Evolutionary conservation across 164 flowering plant genomes (phyloP).

Genomic region (Brasenia schreberi): DNA sequence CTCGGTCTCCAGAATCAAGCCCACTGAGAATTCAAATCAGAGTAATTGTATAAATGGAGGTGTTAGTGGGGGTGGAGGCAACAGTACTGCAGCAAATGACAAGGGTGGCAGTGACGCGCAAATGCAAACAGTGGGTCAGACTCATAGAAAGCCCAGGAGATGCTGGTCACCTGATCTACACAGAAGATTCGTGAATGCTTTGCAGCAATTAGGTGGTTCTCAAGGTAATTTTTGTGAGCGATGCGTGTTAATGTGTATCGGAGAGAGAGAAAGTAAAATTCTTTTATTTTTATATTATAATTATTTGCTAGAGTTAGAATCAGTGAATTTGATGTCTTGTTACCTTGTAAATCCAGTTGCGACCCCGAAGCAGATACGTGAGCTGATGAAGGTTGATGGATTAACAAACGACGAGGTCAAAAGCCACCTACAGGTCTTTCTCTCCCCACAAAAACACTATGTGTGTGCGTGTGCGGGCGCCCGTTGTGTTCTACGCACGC

Average conservation of each 20-base stretch:
- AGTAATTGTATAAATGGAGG: background rate
- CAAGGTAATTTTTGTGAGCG: conserved; percentile 43
- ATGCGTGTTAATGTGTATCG: no score
- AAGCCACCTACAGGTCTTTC: conserved; percentile 89
- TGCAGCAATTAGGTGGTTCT: conserved; percentile 95
- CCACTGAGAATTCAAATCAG: background rate
- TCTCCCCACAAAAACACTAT: conserved; percentile 6
- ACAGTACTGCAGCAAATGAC: conserved; percentile 18
- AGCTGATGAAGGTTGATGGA: conserved; percentile 98
- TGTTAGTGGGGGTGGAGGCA: conserved; percentile 7
- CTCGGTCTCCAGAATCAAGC: background rate
- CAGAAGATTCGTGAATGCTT: conserved; percentile 87
- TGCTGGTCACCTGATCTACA: conserved; percentile 99
- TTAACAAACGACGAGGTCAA: conserved; percentile 99
- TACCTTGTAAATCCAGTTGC: conserved; percentile 44
- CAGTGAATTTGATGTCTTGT: background rate
- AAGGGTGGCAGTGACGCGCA: conserved; percentile 2
- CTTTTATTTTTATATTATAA: no score
- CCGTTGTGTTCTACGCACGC: no score
- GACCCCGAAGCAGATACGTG: conserved; percentile 97
- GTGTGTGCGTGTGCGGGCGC: no score
- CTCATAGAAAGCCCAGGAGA: conserved; percentile 81
- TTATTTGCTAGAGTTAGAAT: no score
- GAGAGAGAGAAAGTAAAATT: no score
- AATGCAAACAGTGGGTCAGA: conserved; percentile 16